Evolutionary conservation across 352 stramenopile species (phyloP).

Genomic region (Globisporangium parvum): DNA sequence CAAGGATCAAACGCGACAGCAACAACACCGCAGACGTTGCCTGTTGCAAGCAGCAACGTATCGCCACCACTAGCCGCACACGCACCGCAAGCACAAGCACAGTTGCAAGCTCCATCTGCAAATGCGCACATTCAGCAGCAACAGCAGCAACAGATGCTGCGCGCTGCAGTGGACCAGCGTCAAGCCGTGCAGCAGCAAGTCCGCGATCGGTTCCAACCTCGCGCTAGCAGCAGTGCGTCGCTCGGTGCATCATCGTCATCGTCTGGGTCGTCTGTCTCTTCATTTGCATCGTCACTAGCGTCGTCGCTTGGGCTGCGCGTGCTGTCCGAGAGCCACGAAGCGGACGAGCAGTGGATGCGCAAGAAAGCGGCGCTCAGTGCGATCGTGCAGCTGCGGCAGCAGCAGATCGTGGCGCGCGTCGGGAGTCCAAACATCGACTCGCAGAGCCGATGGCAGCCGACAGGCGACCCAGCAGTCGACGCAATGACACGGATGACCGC

Average conservation of each 20-base stretch:
- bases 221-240: background rate
- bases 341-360: constrained; percentile 9
- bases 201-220: constrained; percentile 3
- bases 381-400: constrained; percentile 6
- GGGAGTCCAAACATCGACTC: constrained; percentile 5
- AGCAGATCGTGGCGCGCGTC: constrained; percentile 19
- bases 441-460: background rate
- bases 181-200: constrained; percentile 3
- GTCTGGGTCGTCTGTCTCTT: background rate
- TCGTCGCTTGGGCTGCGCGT: constrained; percentile 9
- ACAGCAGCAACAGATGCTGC: constrained; percentile 3
- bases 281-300: constrained; percentile 5
- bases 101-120: background rate
- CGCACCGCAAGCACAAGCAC: no score
- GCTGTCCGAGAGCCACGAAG: background rate
- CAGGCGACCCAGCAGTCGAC: constrained; percentile 5
- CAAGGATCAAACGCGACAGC: background rate
- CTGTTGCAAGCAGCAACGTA: no score
- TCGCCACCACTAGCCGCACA: background rate
- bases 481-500: constrained; percentile 25
- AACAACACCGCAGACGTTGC: background rate
- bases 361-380: constrained; percentile 6
- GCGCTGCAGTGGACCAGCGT: background rate
- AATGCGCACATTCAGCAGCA: background rate
- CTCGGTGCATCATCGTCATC: background rate